phyloP scores from a whole-genome alignment of 257 asterid genomes.

The Apocynum venetum region DNA sequence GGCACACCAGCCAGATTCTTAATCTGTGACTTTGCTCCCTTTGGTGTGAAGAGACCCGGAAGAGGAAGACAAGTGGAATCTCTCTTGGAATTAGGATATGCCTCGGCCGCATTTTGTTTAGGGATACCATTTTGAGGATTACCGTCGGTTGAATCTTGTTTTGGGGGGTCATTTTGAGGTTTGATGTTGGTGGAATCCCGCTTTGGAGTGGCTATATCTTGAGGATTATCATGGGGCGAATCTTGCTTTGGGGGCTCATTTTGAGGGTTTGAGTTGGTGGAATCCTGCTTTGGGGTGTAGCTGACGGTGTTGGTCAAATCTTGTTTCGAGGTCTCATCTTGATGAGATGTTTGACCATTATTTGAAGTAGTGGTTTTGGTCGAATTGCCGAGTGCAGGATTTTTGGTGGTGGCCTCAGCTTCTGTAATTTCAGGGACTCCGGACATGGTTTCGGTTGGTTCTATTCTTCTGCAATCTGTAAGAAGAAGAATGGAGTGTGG shows the following conservation, averaged over 20 bases:
- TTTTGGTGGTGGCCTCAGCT: neutral
- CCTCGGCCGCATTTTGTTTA: slow-evolving; percentile 1
- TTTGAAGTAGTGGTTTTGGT: neutral
- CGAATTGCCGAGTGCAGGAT: neutral
- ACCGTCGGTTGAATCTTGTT: slow-evolving; percentile 12
- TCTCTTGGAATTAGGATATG: neutral
- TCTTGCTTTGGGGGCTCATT: slow-evolving; percentile 9
- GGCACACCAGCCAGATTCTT: slow-evolving; percentile 1
- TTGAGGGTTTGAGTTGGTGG: neutral
- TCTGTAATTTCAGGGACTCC: neutral
- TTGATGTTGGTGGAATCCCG: too few relatives aligned
- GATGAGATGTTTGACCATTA: neutral
- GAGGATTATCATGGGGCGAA: neutral
- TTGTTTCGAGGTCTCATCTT: neutral
- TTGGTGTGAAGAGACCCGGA: neutral
- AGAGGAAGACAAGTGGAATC: slow-evolving; percentile 10
- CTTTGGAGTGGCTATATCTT: neutral
- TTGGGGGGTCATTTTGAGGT: neutral
- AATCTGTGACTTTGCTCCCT: neutral
- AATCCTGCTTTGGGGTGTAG: slow-evolving; percentile 7
- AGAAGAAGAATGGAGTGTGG: neutral
- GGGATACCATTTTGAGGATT: neutral
- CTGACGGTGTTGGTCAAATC: neutral
- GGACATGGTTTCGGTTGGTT: neutral
- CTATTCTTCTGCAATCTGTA: neutral